Evolutionary conservation across 176 grass and related monocot genomes (phyloP), one percentile per base, ranked within the genome.

Genomic region (Hsuehochloa calcarea): DNA sequence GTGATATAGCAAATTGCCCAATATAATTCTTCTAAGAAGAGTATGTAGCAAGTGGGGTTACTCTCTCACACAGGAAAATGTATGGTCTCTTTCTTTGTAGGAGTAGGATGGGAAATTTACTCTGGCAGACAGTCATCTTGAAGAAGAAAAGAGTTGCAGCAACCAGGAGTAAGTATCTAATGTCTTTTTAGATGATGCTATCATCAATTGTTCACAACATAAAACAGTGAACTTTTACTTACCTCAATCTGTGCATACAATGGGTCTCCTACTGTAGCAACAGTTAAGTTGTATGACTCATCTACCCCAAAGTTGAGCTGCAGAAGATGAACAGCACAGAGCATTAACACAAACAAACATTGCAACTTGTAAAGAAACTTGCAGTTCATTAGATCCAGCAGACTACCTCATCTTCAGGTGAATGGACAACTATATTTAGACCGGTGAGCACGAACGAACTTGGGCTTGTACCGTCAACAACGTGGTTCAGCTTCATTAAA

Each of bases 281-380:
- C 78, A 84, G 78, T 81, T 46, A 98, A 82, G 52, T 74, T 90
- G 55, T 98, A 95, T 31, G 96, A 98, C 77, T 98, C 96, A 74
- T 98, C 91, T 14, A 90, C 68, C 35, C 93, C 91, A 75, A 87
- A 98, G 63, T 89, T 90, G 43, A 98, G 89, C 96, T 98, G 85
- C 84, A 93, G 46, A 88, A 77, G 70, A 73, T 76, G 60, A 78
- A 72, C 10, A 88, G 62, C 26, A 23, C 54, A 43, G 39, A 38
- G 47, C 23, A 87, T 72, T 61, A 80, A 82, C 65, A 85, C 40
- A 68, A 69, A 34, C 54, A 84, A 61, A 75, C 59, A 19, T 31
- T 59, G 26, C 65, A 74, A 43, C 37, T 41, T 8, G 49, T 34
- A 40, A 63, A n/a, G 49, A 70, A 65, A 35, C 50, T 44, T 46